phyloP scores from a whole-genome alignment of 352 stramenopile species.

The Phytopythium litorale region DNA sequence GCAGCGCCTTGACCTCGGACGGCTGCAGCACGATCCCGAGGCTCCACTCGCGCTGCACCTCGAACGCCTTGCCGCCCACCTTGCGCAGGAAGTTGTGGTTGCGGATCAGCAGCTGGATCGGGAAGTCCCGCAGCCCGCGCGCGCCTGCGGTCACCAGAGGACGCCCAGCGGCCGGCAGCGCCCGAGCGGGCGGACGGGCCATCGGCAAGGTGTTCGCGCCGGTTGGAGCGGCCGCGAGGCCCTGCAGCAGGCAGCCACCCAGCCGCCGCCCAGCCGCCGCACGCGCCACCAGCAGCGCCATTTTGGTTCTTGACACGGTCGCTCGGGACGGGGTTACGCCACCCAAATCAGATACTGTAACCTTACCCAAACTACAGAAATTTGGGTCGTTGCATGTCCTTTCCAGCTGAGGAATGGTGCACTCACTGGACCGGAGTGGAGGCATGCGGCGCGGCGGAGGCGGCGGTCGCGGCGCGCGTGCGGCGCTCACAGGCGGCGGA shows the following conservation, averaged over 20 bases:
- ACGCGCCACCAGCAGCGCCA: neutral
- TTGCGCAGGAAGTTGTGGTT: conserved; percentile 70
- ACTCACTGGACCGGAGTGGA: neutral
- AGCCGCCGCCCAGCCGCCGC: neutral
- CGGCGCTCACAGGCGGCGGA: neutral
- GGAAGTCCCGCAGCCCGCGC: conserved; percentile 48
- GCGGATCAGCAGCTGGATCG: conserved; percentile 52
- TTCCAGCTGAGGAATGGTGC: neutral
- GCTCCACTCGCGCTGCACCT: conserved; percentile 75
- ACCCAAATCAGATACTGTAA: neutral
- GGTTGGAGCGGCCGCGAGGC: neutral
- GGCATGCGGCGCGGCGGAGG: neutral
- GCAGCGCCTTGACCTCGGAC: conserved; percentile 76
- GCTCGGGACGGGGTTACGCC: neutral
- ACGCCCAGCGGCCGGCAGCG: neutral
- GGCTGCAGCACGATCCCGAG: conserved; percentile 66
- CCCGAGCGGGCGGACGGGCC: neutral
- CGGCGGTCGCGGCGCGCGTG: neutral
- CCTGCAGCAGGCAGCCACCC: neutral
- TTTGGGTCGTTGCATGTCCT: too few relatives aligned
- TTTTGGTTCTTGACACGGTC: neutral
- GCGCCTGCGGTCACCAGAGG: conserved; percentile 12
- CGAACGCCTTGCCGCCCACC: conserved; percentile 31
- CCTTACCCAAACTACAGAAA: too few relatives aligned
- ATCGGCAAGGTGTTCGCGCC: too few relatives aligned